Conservation (phyloP, 208 protist genomes). For the Leptomonas seymouri region DNA sequence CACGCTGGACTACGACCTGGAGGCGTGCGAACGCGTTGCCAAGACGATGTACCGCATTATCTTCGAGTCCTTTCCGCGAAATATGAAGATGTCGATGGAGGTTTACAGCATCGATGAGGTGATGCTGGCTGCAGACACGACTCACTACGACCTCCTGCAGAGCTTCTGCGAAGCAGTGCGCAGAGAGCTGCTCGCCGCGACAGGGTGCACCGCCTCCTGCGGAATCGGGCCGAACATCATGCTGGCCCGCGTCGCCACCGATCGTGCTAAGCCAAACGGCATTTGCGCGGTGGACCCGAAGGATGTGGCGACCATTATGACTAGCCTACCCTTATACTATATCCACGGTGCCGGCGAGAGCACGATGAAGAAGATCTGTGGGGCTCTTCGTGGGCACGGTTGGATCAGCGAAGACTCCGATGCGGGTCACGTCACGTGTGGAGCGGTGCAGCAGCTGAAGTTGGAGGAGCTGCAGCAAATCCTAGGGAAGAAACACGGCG, state of each 20-base stretch:
- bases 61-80: constrained; percentile 59
- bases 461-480: constrained; percentile 51
- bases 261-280: constrained; percentile 77
- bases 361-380: constrained; percentile 63
- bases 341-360: constrained; percentile 77
- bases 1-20: constrained; percentile 91
- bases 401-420: constrained; percentile 15
- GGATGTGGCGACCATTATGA: constrained; percentile 52
- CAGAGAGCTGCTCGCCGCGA: constrained; percentile 45
- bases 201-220: constrained; percentile 82
- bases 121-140: constrained; percentile 80
- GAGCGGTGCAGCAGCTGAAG: constrained; percentile 62
- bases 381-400: constrained; percentile 34
- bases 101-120: constrained; percentile 92
- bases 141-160: constrained; percentile 46
- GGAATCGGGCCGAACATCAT: constrained; percentile 88
- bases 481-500: constrained; percentile 69
- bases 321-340: constrained; percentile 46
- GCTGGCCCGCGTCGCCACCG: constrained; percentile 78
- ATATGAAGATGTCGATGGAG: constrained; percentile 72
- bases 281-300: constrained; percentile 43
- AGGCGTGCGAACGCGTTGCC: constrained; percentile 59
- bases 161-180: constrained; percentile 68
- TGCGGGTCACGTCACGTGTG: constrained; percentile 47
- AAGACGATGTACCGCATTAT: constrained; percentile 79